Evolutionary conservation across 1,139 yeast species (phyloP).

Genomic region (Yamadazyma epiphylla): DNA sequence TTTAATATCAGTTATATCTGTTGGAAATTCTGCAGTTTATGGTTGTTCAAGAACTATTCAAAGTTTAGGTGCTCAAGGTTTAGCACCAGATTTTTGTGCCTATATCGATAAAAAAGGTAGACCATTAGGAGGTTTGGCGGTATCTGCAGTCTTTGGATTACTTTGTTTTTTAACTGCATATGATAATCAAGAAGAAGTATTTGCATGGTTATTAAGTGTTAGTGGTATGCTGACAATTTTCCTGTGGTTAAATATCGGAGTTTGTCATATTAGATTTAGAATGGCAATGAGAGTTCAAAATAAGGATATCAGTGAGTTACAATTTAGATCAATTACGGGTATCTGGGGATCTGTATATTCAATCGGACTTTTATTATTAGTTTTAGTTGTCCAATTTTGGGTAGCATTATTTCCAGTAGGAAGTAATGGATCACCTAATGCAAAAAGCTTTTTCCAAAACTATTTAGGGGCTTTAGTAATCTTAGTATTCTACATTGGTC

Average conservation of each 20-base stretch:
- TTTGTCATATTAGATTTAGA: constrained; percentile 37
- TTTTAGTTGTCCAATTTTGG: constrained; percentile 36
- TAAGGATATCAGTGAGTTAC: constrained; percentile 24
- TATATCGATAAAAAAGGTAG: constrained; percentile 41
- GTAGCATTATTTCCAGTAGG: constrained; percentile 35
- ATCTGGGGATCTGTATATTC: constrained; percentile 33
- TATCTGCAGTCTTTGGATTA: constrained; percentile 33
- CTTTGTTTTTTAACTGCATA: constrained; percentile 40
- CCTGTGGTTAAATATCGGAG: constrained; percentile 38
- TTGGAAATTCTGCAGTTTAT: constrained; percentile 44
- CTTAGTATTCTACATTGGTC: constrained; percentile 28
- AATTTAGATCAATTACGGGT: constrained; percentile 27
- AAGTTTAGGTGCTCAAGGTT: constrained; percentile 38
- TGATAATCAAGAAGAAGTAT: constrained; percentile 31
- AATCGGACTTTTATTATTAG: constrained; percentile 25
- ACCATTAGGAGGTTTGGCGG: constrained; percentile 35
- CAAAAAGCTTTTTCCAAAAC: constrained; percentile 32
- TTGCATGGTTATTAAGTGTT: constrained; percentile 40
- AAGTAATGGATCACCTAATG: constrained; percentile 21
- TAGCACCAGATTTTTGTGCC: constrained; percentile 32
- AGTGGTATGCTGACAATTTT: constrained; percentile 41
- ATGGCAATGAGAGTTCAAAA: constrained; percentile 30
- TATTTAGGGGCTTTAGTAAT: constrained; percentile 35
- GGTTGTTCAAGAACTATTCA: constrained; percentile 42
- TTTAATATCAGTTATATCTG: constrained; percentile 37